Conservation (phyloP, 805 yeast genomes). For the Starmerella apis region DNA sequence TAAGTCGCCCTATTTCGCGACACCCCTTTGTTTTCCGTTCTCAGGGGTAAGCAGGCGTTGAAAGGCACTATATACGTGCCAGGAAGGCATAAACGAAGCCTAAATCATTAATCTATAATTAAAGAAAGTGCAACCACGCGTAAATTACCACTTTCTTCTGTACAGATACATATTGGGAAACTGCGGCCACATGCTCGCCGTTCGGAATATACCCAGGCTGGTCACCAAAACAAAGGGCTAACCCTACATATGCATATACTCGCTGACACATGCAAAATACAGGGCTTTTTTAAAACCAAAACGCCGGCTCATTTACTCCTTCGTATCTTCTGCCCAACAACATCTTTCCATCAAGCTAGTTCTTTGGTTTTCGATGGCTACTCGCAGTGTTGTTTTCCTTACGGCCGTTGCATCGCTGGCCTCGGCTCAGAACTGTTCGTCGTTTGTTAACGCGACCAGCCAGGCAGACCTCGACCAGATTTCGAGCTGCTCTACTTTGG, state of each 20-base stretch:
- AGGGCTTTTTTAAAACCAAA: constrained; percentile 12
- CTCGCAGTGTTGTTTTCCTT: constrained; percentile 15
- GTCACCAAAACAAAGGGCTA: constrained; percentile 7
- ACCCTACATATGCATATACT: constrained; percentile 18
- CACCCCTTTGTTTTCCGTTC: background rate
- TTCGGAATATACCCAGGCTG: constrained; percentile 3
- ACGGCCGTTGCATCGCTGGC: constrained; percentile 20
- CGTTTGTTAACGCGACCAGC: constrained; percentile 61
- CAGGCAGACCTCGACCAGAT: constrained; percentile 68
- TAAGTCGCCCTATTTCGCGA: background rate
- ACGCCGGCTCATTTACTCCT: constrained; percentile 8
- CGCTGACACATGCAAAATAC: constrained; percentile 16
- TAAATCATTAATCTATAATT: background rate
- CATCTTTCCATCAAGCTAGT: background rate
- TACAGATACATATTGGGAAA: background rate
- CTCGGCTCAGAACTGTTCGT: constrained; percentile 19
- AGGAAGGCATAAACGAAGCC: no score
- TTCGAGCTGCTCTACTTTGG: constrained; percentile 64
- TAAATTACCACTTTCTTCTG: background rate
- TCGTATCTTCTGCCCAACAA: background rate
- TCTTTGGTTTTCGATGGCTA: constrained; percentile 11
- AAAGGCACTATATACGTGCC: no score
- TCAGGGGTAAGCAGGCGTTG: no score
- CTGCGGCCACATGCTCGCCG: background rate
- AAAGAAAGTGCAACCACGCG: background rate